phyloP scores from a whole-genome alignment of 164 flowering plant species.

The Echeveria elegans region DNA sequence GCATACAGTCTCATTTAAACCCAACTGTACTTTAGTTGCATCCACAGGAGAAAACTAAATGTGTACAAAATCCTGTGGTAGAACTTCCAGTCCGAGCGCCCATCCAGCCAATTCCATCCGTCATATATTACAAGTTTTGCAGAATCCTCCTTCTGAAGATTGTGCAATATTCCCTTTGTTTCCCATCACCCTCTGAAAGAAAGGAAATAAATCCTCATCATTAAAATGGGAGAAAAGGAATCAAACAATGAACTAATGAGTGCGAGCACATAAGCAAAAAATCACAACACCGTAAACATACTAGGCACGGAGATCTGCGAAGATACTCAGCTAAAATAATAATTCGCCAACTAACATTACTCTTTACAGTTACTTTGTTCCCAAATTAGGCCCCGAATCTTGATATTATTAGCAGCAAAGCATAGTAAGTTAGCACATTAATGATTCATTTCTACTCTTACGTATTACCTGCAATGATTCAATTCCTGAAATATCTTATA shows the following conservation, averaged over 20 bases:
- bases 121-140: neutral
- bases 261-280: neutral
- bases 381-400: too few species aligned
- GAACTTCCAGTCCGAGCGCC: neutral
- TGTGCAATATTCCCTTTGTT: neutral
- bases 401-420: neutral
- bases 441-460: neutral
- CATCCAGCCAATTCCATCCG: too few species aligned
- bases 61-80: neutral
- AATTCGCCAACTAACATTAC: neutral
- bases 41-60: conserved; percentile 3
- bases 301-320: neutral
- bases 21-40: conserved; percentile 6
- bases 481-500: too few species aligned
- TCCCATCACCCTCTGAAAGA: neutral
- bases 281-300: neutral
- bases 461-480: neutral
- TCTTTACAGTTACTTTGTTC: too few species aligned
- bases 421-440: neutral
- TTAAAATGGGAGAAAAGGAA: neutral
- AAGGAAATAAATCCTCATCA: neutral
- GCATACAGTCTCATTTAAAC: neutral
- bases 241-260: neutral
- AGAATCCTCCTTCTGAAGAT: neutral
- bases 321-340: neutral